Conservation (phyloP, 2,329 filamentous ascomycete species). For the Venturia asperata region DNA sequence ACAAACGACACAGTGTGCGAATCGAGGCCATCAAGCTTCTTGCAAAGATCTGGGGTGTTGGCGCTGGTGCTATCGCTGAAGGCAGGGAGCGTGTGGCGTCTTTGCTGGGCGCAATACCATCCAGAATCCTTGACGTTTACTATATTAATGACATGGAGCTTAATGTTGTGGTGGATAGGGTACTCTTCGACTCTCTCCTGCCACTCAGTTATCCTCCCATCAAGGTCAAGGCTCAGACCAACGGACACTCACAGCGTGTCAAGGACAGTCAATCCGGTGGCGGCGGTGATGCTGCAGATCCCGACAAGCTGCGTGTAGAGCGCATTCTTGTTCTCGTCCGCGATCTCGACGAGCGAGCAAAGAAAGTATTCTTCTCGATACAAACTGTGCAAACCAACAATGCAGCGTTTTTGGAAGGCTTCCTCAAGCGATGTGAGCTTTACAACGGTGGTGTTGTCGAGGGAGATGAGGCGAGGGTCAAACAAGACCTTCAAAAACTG, state of each 20-base stretch:
- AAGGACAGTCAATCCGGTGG: constrained; percentile 49
- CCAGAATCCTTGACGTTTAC: constrained; percentile 75
- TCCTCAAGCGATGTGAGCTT: constrained; percentile 75
- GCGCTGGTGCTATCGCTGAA: constrained; percentile 74
- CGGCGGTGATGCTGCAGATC: constrained; percentile 47
- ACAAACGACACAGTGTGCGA: constrained; percentile 73
- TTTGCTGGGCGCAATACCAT: constrained; percentile 75
- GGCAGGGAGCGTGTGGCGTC: constrained; percentile 69
- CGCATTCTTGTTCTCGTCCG: constrained; percentile 76
- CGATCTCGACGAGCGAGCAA: constrained; percentile 68
- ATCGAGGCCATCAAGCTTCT: constrained; percentile 80
- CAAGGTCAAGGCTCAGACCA: constrained; percentile 44
- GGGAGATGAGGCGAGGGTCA: constrained; percentile 58
- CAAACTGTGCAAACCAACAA: constrained; percentile 71
- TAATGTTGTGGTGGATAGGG: constrained; percentile 74
- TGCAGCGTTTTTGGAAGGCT: constrained; percentile 65
- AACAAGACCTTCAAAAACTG: constrained; percentile 62
- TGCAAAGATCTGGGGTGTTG: constrained; percentile 88
- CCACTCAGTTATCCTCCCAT: constrained; percentile 79
- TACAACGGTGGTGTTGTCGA: constrained; percentile 84
- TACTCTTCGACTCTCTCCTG: constrained; percentile 81
- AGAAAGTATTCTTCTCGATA: constrained; percentile 81
- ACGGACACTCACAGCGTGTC: constrained; percentile 51
- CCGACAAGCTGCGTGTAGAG: constrained; percentile 73
- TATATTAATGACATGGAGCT: constrained; percentile 87